These are phyloP conservation scores for Talaromyces sp. DNA, from an alignment of 2,329 filamentous ascomycete species.

Conservation along the genomic window DNA sequence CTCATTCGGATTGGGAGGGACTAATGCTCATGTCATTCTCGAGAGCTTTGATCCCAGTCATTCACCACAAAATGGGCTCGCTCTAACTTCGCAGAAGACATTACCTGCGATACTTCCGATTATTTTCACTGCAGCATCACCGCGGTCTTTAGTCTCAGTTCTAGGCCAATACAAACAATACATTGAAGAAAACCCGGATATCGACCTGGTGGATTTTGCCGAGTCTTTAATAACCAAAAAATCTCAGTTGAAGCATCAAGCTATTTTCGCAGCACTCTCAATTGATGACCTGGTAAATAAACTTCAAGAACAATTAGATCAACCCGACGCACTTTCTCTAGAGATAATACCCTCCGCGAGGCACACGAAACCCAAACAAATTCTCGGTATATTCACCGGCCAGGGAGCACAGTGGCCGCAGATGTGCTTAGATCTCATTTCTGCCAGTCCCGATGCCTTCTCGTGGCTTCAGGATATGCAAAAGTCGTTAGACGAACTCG, in stretches of 20 bases:
- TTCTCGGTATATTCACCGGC: conserved; percentile 23
- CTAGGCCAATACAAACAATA: conserved; percentile 22
- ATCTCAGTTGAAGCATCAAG: background rate
- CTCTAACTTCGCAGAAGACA: background rate
- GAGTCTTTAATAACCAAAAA: conserved; percentile 42
- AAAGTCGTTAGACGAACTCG: background rate
- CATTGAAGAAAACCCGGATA: conserved; percentile 47
- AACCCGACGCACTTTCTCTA: background rate
- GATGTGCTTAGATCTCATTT: conserved; percentile 21
- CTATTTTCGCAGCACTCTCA: background rate
- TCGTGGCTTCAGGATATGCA: conserved; percentile 5
- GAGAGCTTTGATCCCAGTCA: conserved; percentile 6
- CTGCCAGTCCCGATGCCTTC: conserved; percentile 8
- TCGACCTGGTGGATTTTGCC: conserved; percentile 48
- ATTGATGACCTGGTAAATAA: conserved; percentile 5
- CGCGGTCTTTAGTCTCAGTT: background rate
- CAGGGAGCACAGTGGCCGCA: conserved; percentile 27
- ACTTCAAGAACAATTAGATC: background rate
- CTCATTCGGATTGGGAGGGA: conserved; percentile 37
- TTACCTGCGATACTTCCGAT: background rate
- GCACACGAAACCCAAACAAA: background rate
- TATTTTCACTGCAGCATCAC: conserved; percentile 2
- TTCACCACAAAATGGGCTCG: background rate
- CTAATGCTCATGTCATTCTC: conserved; percentile 27
- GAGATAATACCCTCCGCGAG: background rate